phyloP scores from a whole-genome alignment of 116 monocot genomes.

The Dioscorea cayenensis region DNA sequence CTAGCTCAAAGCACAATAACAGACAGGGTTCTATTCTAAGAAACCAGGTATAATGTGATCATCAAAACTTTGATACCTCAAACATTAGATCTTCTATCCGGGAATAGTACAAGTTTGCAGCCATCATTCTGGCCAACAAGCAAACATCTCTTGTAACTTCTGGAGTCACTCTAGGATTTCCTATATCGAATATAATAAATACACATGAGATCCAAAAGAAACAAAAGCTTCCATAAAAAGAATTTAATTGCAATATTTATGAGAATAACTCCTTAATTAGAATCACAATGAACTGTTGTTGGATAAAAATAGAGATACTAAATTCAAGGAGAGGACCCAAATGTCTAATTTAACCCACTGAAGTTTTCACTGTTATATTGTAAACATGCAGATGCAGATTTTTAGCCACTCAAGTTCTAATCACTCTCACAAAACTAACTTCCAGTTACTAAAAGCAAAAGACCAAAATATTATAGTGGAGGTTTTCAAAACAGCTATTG shows the following conservation, averaged over 20 bases:
- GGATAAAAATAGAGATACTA: too few relatives aligned
- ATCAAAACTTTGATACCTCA: constrained; percentile 46
- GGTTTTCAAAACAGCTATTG: not conserved
- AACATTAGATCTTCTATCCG: constrained; percentile 99
- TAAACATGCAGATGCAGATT: too few relatives aligned
- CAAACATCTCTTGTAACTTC: constrained; percentile 98
- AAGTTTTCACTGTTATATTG: too few relatives aligned
- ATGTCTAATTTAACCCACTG: too few relatives aligned
- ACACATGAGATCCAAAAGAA: not conserved
- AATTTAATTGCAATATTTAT: not conserved
- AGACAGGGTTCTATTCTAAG: not conserved
- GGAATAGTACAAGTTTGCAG: constrained; percentile 87
- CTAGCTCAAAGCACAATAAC: not conserved
- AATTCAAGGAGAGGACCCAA: too few relatives aligned
- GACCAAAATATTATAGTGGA: not conserved
- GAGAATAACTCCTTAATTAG: too few relatives aligned
- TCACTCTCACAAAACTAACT: too few relatives aligned
- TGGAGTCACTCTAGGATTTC: constrained; percentile 98
- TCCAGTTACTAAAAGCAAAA: not conserved
- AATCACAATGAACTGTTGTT: too few relatives aligned
- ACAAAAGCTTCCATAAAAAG: not conserved
- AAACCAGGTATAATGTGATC: not conserved
- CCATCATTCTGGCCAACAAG: constrained; percentile 97
- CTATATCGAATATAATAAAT: constrained; percentile 18
- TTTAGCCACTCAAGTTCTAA: too few relatives aligned